Percentiles rank a stretch among this genome's conserved stretches.
Conservation (phyloP, 2,329 filamentous ascomycete species). For the Aspergillus nomiae region DNA sequence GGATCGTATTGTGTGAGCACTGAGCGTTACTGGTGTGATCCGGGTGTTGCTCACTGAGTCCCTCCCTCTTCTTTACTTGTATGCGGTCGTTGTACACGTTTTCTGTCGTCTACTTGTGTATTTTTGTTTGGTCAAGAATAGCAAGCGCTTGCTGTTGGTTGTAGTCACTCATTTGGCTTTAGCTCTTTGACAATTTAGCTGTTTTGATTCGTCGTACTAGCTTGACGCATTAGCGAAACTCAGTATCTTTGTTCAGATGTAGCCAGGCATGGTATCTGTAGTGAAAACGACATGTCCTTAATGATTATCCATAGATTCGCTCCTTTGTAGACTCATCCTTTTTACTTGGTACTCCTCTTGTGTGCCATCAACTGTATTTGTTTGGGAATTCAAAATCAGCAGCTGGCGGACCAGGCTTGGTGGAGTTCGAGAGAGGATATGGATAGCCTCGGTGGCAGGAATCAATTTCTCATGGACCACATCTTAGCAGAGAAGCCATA, state of each 20-base stretch:
- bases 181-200: neutral
- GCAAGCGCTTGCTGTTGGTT: neutral
- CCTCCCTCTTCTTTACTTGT: neutral
- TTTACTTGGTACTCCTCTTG: too few relatives aligned
- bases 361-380: too few relatives aligned
- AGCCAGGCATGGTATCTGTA: neutral
- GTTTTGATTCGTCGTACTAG: neutral
- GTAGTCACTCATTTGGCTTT: neutral
- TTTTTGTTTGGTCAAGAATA: neutral
- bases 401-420: neutral
- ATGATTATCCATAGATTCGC: neutral
- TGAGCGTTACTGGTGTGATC: rapidly evolving
- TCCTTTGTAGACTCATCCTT: too few relatives aligned
- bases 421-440: neutral
- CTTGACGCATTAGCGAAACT: neutral
- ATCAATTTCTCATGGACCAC: neutral
- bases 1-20: too few relatives aligned
- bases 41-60: neutral
- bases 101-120: neutral
- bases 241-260: rapidly evolving
- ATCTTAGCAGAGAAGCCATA: neutral
- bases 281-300: neutral
- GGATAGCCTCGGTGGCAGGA: neutral
- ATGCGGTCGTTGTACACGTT: neutral
- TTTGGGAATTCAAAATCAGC: too few relatives aligned